These are phyloP conservation scores for Onygena corvina DNA, from an alignment of 2,329 filamentous ascomycete genomes.

Conservation along the genomic window DNA sequence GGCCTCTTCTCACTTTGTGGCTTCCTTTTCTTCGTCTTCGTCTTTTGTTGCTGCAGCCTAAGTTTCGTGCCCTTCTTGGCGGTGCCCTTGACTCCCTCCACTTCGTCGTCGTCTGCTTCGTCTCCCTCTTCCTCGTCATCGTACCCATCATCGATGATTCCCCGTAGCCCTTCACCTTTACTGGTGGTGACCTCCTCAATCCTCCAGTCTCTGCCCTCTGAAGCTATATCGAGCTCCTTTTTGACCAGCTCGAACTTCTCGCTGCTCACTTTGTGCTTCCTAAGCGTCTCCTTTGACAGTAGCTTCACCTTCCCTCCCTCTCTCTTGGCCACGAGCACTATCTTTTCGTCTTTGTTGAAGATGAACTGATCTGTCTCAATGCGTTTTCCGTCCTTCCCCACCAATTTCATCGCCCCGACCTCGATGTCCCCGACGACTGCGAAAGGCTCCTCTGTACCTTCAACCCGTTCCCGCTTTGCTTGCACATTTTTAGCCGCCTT, in stretches of 20 bases:
- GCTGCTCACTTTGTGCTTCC: conserved; percentile 53
- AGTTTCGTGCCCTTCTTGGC: conserved; percentile 10
- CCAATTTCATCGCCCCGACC: conserved; percentile 45
- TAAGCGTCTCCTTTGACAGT: conserved; percentile 54
- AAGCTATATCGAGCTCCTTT: conserved; percentile 55
- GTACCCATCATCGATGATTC: conserved; percentile 46
- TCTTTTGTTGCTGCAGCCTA: conserved; percentile 16
- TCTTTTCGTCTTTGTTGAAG: conserved; percentile 38
- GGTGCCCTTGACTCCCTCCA: neutral
- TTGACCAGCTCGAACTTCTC: conserved; percentile 58
- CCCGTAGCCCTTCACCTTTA: conserved; percentile 54
- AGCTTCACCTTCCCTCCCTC: conserved; percentile 51
- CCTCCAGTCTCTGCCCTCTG: conserved; percentile 63
- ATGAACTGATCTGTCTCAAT: conserved; percentile 48
- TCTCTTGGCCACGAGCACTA: conserved; percentile 41
- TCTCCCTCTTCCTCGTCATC: conserved; percentile 41
- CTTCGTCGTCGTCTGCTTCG: conserved; percentile 11
- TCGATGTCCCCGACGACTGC: conserved; percentile 46
- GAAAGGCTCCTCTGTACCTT: conserved; percentile 24
- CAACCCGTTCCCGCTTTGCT: conserved; percentile 23
- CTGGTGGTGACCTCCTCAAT: conserved; percentile 65
- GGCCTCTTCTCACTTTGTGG: conserved; percentile 15
- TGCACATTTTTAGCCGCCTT: conserved; percentile 20
- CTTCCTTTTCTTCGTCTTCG: conserved; percentile 16
- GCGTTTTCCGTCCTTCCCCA: conserved; percentile 44